These are phyloP conservation scores for Salvia hispanica DNA, from an alignment of 257 asterid species.

Conservation along the genomic window DNA sequence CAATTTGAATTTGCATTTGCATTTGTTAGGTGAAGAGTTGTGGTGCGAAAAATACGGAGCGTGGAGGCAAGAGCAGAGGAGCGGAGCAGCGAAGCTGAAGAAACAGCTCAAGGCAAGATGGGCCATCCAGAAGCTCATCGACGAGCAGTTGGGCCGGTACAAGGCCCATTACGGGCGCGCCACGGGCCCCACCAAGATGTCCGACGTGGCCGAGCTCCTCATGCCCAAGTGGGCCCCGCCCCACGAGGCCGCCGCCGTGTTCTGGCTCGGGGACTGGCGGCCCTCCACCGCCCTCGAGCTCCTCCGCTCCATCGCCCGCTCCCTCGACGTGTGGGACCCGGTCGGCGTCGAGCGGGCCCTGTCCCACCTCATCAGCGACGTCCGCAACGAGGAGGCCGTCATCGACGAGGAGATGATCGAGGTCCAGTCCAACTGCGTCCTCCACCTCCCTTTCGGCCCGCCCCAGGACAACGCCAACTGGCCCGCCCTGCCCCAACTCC, in stretches of 20 bases:
- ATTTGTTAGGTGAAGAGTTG: slow-evolving; percentile 32
- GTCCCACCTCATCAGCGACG: slow-evolving; percentile 58
- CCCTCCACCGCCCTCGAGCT: slow-evolving; percentile 75
- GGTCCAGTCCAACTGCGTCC: slow-evolving; percentile 74
- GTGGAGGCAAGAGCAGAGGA: slow-evolving; percentile 74
- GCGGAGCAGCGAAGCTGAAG: slow-evolving; percentile 63
- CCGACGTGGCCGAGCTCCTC: slow-evolving; percentile 57
- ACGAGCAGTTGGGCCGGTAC: slow-evolving; percentile 55
- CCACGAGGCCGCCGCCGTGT: slow-evolving; percentile 63
- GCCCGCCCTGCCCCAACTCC: slow-evolving; percentile 35
- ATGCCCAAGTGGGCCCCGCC: slow-evolving; percentile 70
- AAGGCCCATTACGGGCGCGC: slow-evolving; percentile 53
- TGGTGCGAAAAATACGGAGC: slow-evolving; percentile 52
- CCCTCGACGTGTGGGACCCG: slow-evolving; percentile 43
- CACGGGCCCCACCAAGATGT: slow-evolving; percentile 48
- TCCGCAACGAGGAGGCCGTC: slow-evolving; percentile 83
- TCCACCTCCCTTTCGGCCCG: slow-evolving; percentile 70
- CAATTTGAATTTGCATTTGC: no score
- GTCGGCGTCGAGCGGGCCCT: slow-evolving; percentile 46
- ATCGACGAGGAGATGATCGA: slow-evolving; percentile 88
- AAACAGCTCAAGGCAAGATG: slow-evolving; percentile 72
- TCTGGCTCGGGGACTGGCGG: slow-evolving; percentile 95
- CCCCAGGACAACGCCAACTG: slow-evolving; percentile 17
- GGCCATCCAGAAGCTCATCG: slow-evolving; percentile 65
- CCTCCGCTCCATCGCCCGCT: slow-evolving; percentile 48